Conservation (phyloP, 2,329 filamentous ascomycete species). For the Eutypella sp. region DNA sequence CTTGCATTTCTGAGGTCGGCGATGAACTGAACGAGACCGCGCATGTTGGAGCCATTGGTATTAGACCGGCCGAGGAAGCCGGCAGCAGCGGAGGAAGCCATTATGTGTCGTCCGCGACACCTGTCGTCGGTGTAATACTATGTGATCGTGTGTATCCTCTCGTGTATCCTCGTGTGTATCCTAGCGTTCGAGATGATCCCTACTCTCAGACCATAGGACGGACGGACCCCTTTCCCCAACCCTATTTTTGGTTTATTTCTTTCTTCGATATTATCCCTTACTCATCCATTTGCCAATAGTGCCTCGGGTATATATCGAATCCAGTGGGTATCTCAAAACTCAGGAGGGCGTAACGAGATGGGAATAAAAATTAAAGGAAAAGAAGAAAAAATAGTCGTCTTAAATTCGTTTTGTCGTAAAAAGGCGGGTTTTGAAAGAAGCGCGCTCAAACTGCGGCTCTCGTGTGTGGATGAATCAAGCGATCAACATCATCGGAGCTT, state of each 20-base stretch:
- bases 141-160: not conserved
- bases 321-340: no score
- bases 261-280: no score
- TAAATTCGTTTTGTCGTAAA: no score
- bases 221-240: no score
- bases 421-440: conserved; percentile 13
- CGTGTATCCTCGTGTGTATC: not conserved
- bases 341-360: no score
- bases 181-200: conserved; percentile 7
- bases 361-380: no score
- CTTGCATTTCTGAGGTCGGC: conserved; percentile 92
- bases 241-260: no score
- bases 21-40: conserved; percentile 94
- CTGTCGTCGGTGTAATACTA: not conserved
- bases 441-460: conserved; percentile 27
- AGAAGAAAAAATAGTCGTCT: no score
- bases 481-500: conserved; percentile 25
- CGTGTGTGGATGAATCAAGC: conserved; percentile 25
- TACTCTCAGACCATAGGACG: no score
- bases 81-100: conserved; percentile 49
- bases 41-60: conserved; percentile 63
- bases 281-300: conserved; percentile 12
- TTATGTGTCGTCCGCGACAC: conserved; percentile 31
- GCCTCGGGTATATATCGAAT: conserved; percentile 10
- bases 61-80: conserved; percentile 63